Evolutionary conservation across 179 eudicot species (phyloP), one percentile per base, ranked within the genome.

Genomic region (Beta macrorhiza): DNA sequence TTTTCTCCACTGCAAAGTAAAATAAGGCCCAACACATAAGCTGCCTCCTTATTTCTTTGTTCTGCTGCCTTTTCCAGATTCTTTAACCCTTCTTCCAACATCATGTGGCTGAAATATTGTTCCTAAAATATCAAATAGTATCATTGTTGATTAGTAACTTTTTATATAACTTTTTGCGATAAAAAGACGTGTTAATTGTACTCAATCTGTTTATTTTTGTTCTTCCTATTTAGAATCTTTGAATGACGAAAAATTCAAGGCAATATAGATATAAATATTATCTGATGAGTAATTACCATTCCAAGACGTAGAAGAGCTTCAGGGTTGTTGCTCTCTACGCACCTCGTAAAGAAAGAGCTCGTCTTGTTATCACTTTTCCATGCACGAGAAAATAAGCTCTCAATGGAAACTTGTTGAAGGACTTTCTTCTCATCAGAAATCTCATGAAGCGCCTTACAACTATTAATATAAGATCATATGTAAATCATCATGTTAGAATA

Each of bases 281-380:
- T 37, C 4, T 3, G 42, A 37, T 37, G 4, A 37, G 4, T 37
- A 37, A 37, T 1, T 84, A 81, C 86, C 83, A 80, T 65, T 32
- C 86, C 86, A 14, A 77, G 52, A 7, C 20, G 81, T 58, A 80
- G 69, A 47, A 84, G 79, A 20, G 86, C 83, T 72, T 84, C 56
- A 25, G 86, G 79, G 20, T 84, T 84, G 75, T 81, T 53, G 81
- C 62, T 17, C 44, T 84, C 81, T n/a, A 59, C 53, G 77, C 86
- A 84, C 49, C 76, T 77, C 52, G 17, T 37, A 49, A 84, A 64
- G 71, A 77, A 84, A 7, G 78, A n/a, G 2, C 56, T 15, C 2
- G 78, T 79, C 22, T 77, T 16, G n/a, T 72, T 63, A 14, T 72
- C 63, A 5, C 29, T 52, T 20, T 17, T 19, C 83, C 83, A 84